Base-by-base conservation (phyloP, 306 rosid species). In the Prunus campanulata region DNA sequence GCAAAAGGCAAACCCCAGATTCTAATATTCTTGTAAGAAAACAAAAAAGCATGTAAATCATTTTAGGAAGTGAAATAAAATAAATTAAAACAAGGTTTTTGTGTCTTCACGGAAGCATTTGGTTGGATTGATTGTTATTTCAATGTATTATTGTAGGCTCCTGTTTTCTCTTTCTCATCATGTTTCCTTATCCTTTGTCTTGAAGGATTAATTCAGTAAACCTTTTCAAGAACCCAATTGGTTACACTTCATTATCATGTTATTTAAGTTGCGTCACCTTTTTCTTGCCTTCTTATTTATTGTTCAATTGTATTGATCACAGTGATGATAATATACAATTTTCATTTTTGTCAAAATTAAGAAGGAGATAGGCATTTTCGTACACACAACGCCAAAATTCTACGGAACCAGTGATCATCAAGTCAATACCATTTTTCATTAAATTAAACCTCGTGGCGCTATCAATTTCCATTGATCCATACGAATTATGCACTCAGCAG, bases 51-150 rank as follows among this genome's bases (percentile, higher is more conserved):
- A 32, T 32, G 48, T 15, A 64, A 8, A 64, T 20, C 68, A 64
- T 25, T 66, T 65, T 3, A 5, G 30, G 4, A 75, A 8, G 46
- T 66, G 49, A 75, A 68, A 66, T 42, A 77, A 82, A 74, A 82
- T 68, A 74, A 11, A 77, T 67, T 49, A 30, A 75, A 73, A 63
- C 66, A 65, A 63, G 67, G 68, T 67, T 64, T 35, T 19, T 35
- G 11, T 35, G 49, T 19, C 27, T 35, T 56, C 39, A 35, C 18
- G 27, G 69, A 65, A 65, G 49, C 49, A 65, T 65, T 65, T 64
- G 30, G 15, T 39, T 39, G 44, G 44, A 39, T 39, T 39, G 44
- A 69, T 32, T 72, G 61, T 70, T 22, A 9, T 54, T 46, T 80
- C 39, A 48, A 30, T 22, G 10, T 55, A 39, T 39, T 39, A 7